Conservation (phyloP, 139 green algal species). For the Tetradesmus obliquus region DNA sequence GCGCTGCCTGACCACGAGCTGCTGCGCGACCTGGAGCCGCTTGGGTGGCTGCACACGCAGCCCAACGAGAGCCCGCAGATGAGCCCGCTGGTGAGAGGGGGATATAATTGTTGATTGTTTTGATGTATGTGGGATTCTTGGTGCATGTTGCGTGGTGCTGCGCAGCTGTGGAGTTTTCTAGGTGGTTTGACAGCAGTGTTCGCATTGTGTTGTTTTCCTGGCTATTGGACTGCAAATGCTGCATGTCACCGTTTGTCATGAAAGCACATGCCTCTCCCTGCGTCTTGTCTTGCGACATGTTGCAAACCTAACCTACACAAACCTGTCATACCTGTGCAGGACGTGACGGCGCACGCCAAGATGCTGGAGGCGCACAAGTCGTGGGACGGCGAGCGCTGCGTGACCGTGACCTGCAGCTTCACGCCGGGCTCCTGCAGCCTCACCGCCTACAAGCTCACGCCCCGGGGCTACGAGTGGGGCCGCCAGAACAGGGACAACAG, state of each 20-base stretch:
- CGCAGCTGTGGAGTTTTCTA: no score
- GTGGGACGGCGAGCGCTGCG: conserved; percentile 98
- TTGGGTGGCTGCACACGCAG: conserved; percentile 99
- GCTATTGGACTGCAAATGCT: no score
- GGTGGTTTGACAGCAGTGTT: no score
- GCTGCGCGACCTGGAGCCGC: conserved; percentile 96
- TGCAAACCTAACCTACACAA: no score
- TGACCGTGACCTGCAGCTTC: conserved; percentile 96
- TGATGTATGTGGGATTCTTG: no score
- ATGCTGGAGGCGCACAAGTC: conserved; percentile 94
- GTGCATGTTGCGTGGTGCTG: no score
- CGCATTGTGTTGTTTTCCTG: no score
- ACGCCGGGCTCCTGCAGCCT: conserved; percentile 96
- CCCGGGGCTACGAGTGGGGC: conserved; percentile 93
- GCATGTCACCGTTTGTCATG: no score
- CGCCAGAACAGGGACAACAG: conserved; percentile 88
- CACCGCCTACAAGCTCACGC: conserved; percentile 98
- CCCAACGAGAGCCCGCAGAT: conserved; percentile 96
- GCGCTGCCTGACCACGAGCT: conserved; percentile 96
- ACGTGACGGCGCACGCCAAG: conserved; percentile 93
- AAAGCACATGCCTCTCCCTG: no score
- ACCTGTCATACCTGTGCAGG: no score
- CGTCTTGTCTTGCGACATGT: no score
- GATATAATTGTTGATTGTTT: neutral
- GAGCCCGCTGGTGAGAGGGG: conserved; percentile 74